phyloP scores from a whole-genome alignment of 345 rosid genomes.

The Hypericum perforatum region DNA sequence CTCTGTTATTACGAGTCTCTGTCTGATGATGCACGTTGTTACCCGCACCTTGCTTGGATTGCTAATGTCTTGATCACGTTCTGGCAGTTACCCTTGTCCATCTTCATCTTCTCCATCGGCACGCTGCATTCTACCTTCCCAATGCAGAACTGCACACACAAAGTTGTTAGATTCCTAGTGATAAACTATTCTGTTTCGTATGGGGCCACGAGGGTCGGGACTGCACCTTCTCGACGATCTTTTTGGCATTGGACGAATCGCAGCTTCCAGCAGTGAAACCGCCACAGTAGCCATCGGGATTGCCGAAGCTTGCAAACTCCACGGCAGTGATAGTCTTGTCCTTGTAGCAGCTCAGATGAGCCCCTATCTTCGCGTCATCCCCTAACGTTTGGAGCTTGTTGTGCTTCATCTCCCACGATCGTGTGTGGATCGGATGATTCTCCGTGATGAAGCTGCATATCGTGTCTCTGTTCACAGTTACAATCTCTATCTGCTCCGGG shows the following conservation, averaged over 20 bases:
- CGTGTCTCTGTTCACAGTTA: slow-evolving; percentile 51
- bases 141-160: slow-evolving; percentile 41
- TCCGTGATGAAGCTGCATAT: slow-evolving; percentile 58
- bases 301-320: slow-evolving; percentile 78
- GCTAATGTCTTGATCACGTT: slow-evolving; percentile 41
- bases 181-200: neutral
- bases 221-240: slow-evolving; percentile 52
- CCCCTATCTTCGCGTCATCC: slow-evolving; percentile 34
- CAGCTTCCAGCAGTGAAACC: slow-evolving; percentile 42
- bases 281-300: slow-evolving; percentile 68
- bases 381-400: slow-evolving; percentile 23
- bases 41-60: slow-evolving; percentile 56
- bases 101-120: slow-evolving; percentile 34
- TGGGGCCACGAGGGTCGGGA: neutral
- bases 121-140: slow-evolving; percentile 48
- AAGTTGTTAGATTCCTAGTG: neutral
- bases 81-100: slow-evolving; percentile 39
- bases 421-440: slow-evolving; percentile 48
- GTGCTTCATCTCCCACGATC: slow-evolving; percentile 39
- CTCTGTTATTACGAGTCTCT: neutral
- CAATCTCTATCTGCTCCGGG: slow-evolving; percentile 48
- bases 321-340: slow-evolving; percentile 38
- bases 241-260: slow-evolving; percentile 35
- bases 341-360: slow-evolving; percentile 43
- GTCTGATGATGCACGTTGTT: slow-evolving; percentile 1